Evolutionary conservation across 2,329 filamentous ascomycete genomes (phyloP), one percentile per base, ranked within the genome.

Genomic region (Mycosphaerella arachidis): DNA sequence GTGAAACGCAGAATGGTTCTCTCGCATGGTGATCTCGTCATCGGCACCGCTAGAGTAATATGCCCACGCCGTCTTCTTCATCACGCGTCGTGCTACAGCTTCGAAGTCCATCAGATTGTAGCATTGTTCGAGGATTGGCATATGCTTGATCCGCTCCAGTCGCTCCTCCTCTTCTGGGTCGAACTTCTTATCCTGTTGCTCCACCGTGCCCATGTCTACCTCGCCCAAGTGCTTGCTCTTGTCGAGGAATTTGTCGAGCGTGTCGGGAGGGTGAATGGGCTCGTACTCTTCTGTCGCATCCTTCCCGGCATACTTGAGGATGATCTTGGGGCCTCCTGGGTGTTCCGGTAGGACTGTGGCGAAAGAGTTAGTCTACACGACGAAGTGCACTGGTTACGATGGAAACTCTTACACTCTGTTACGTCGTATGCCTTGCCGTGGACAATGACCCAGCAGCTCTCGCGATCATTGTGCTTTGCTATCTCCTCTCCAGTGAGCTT

Each of bases 41-140:
- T 94, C 91, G 0, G 93, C 91, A 58, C 91, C 93, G 71, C 90
- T 94, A 0, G 91, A 96, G 76, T 99, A 99, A 79, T 99, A 99
- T 29, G 90, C 94, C 94, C 94, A 99, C 0, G 93, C 93, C 1
- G 88, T 89, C 79, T 90, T 95, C 84, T 96, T 97, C 93, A 97
- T 97, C 58, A 95, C 86, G 43, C 86, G 82, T 69, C 88, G 86
- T 5, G 94, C 94, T 37, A 97, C 93, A 3, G 91, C 86, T 81
- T 99, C 94, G 74, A 99, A 99, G 77, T 99, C 94, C 78, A 94
- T 85, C 62, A 97, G 78, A 74, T 97, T 97, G 77, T 92, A 96
- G 80, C 92, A 96, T 74, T 95, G 89, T 66, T 90, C 87, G 61
- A 97, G 79, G 51, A 86, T 79, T 0, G 92, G 92, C 86, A 92